A percentile compares a stretch with the other conserved stretches of the same genome.
These are phyloP conservation scores for Sporodiniella umbellata DNA, from an alignment of 371 early-diverging fungal genomes.

Conservation along the genomic window DNA sequence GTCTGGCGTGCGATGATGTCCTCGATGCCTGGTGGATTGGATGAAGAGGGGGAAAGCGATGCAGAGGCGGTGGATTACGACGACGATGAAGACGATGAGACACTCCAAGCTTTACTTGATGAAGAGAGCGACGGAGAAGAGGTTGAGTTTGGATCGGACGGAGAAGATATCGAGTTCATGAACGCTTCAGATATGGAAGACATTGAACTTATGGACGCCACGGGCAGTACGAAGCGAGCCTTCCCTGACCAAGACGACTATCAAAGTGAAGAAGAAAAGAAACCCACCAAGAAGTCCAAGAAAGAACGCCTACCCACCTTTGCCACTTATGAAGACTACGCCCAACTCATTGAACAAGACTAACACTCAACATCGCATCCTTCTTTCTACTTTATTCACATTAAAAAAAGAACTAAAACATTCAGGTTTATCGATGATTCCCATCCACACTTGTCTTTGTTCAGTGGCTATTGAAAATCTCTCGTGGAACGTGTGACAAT, in stretches of 20 bases:
- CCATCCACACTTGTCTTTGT: background rate
- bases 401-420: background rate
- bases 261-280: constrained; percentile 19
- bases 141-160: constrained; percentile 36
- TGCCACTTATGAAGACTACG: constrained; percentile 75
- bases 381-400: background rate
- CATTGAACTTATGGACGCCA: constrained; percentile 20
- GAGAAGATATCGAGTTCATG: constrained; percentile 29
- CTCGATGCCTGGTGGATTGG: constrained; percentile 63
- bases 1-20: constrained; percentile 72
- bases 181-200: constrained; percentile 26
- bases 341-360: constrained; percentile 34
- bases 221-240: constrained; percentile 26
- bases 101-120: constrained; percentile 40
- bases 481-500: background rate
- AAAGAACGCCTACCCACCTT: constrained; percentile 61
- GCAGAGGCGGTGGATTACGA: constrained; percentile 24
- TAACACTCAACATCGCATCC: constrained; percentile 7
- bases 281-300: constrained; percentile 46
- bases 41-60: constrained; percentile 48
- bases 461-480: background rate
- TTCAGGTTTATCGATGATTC: background rate
- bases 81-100: constrained; percentile 56
- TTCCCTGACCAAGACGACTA: constrained; percentile 19
- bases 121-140: constrained; percentile 38